phyloP scores from a whole-genome alignment of 148 eudicot genomes.

The Linanthus parryae region DNA sequence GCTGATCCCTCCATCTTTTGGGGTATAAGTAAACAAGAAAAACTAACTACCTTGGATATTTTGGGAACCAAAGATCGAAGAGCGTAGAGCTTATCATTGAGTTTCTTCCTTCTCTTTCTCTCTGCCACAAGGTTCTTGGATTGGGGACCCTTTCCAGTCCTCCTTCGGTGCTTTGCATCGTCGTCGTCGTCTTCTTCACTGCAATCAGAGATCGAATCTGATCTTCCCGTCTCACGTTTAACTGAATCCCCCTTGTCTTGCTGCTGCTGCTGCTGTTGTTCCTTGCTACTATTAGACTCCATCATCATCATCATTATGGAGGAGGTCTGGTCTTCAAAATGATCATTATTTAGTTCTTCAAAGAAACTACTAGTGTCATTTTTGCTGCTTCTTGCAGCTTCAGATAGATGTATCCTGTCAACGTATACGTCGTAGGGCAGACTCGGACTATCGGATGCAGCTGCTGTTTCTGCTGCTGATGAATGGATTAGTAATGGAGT shows the following conservation, averaged over 20 bases:
- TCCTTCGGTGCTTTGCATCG: conserved; percentile 59
- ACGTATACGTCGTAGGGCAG: conserved; percentile 9
- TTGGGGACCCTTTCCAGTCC: conserved; percentile 60
- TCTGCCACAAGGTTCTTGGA: conserved; percentile 91
- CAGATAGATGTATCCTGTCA: conserved; percentile 3
- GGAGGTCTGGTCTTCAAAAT: too few relatives aligned
- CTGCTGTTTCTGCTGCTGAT: conserved; percentile 22
- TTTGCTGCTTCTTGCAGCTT: conserved; percentile 3
- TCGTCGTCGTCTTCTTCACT: conserved; percentile 85
- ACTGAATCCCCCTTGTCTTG: conserved; percentile 21
- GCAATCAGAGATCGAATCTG: conserved; percentile 59
- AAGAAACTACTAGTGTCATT: not conserved
- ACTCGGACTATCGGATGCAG: conserved; percentile 17
- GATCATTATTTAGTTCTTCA: too few relatives aligned
- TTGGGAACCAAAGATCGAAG: conserved; percentile 87
- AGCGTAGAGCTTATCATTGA: conserved; percentile 74
- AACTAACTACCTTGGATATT: conserved; percentile 67
- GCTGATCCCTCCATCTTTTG: not conserved
- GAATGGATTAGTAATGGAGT: conserved; percentile 17
- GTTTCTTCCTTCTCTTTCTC: conserved; percentile 85
- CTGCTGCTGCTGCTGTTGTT: too few relatives aligned
- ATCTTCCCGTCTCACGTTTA: conserved; percentile 32
- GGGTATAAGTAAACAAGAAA: not conserved
- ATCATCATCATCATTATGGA: not conserved
- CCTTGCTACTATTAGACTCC: too few relatives aligned